Evolutionary conservation across 2,329 filamentous ascomycete species (phyloP).

Genomic region (Hypoxylon sp.): DNA sequence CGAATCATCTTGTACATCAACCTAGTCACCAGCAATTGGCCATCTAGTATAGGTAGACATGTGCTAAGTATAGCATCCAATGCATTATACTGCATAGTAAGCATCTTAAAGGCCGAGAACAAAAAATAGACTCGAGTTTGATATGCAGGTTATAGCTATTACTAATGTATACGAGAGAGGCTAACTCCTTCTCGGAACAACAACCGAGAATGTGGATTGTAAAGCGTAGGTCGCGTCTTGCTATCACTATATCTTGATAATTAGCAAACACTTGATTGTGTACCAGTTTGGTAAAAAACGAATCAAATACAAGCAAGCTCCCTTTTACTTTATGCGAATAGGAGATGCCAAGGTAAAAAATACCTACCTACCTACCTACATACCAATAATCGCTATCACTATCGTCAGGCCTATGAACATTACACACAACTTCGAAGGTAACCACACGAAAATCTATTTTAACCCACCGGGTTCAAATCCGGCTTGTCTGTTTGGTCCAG

Average conservation of each 20-base stretch:
- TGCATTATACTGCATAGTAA: constrained; percentile 12
- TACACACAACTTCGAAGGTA: background rate
- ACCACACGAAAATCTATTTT: background rate
- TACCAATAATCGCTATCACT: background rate
- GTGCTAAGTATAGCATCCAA: constrained; percentile 10
- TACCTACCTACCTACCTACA: background rate
- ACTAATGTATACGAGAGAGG: constrained; percentile 1
- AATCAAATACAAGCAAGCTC: background rate
- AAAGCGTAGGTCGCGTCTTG: constrained; percentile 1
- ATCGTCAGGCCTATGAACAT: background rate
- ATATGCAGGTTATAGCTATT: background rate
- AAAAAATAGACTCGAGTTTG: constrained; percentile 4
- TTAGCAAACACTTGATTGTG: background rate
- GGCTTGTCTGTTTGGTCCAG: background rate
- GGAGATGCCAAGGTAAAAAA: background rate
- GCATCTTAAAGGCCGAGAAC: background rate
- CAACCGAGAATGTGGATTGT: background rate
- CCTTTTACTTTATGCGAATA: background rate
- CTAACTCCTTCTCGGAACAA: background rate
- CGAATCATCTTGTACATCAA: background rate
- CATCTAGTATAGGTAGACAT: background rate
- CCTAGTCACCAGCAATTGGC: background rate
- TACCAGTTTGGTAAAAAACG: background rate
- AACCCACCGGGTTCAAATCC: background rate
- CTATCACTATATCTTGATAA: background rate